Conservation (phyloP, 768 basidiomycete genomes). For the Tulasnella sp. region DNA sequence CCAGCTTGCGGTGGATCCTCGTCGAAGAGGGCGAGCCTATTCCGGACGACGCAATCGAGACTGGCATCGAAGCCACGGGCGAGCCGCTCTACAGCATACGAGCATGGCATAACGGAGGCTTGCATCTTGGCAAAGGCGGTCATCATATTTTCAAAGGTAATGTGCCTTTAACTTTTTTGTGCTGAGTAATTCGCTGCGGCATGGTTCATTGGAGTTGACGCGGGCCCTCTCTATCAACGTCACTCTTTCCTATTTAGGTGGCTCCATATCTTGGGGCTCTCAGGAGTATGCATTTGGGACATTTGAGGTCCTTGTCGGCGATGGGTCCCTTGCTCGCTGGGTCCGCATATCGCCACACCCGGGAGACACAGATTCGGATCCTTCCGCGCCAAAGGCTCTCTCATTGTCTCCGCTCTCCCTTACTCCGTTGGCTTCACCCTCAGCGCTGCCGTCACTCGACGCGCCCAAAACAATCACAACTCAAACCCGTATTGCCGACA, state of each 20-base stretch:
- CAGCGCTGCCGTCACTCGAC: not conserved
- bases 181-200: not conserved
- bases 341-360: conserved; percentile 5
- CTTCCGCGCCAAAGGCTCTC: conserved; percentile 18
- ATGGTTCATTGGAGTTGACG: not conserved
- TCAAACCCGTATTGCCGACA: not conserved
- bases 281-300: conserved; percentile 20
- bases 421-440: not conserved
- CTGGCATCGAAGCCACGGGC: conserved; percentile 21
- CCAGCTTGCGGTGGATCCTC: conserved; percentile 23
- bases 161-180: not conserved
- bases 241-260: conserved; percentile 5
- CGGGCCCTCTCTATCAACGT: not conserved
- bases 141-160: not conserved
- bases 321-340: conserved; percentile 19
- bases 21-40: conserved; percentile 20
- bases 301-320: conserved; percentile 24
- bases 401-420: conserved; percentile 19
- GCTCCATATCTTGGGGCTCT: conserved; percentile 24
- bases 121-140: conserved; percentile 24
- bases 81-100: conserved; percentile 21
- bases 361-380: conserved; percentile 19
- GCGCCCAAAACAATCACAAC: not conserved
- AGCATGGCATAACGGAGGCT: conserved; percentile 23
- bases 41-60: conserved; percentile 22